Evolutionary conservation across 108 stramenopile species (phyloP).

Genomic region (Phaeodactylum tricornutum): DNA sequence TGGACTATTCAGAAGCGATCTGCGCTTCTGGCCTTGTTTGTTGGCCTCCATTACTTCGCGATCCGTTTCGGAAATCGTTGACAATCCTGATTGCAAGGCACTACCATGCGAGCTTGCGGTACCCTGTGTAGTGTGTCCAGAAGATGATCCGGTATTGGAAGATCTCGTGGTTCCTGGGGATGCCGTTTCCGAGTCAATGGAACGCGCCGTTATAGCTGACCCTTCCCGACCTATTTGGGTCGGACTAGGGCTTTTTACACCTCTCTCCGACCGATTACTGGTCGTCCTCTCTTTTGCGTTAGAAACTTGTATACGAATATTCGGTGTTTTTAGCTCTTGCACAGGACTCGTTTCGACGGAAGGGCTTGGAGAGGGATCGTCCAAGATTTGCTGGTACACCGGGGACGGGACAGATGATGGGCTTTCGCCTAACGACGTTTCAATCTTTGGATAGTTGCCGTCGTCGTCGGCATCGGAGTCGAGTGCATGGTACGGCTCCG

Average conservation of each 20-base stretch:
- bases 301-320: too few species aligned
- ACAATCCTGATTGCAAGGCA: neutral
- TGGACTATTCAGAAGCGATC: neutral
- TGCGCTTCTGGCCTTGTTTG: neutral
- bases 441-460: too few species aligned
- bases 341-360: neutral
- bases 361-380: too few species aligned
- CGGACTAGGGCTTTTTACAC: too few species aligned
- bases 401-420: too few species aligned
- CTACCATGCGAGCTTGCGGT: neutral
- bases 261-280: too few species aligned
- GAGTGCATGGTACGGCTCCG: neutral
- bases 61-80: slow-evolving; percentile 6
- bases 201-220: too few species aligned
- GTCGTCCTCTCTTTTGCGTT: too few species aligned
- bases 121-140: neutral
- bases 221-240: too few species aligned
- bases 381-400: neutral
- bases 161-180: neutral
- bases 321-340: neutral
- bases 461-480: neutral
- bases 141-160: neutral
- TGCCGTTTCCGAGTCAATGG: too few species aligned
- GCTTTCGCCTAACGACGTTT: too few species aligned
- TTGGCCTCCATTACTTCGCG: slow-evolving; percentile 6